A percentile compares a stretch with the other conserved stretches of the same genome.
phyloP scores from a whole-genome alignment of 768 basidiomycete species.

The Mrakia blollopis region DNA sequence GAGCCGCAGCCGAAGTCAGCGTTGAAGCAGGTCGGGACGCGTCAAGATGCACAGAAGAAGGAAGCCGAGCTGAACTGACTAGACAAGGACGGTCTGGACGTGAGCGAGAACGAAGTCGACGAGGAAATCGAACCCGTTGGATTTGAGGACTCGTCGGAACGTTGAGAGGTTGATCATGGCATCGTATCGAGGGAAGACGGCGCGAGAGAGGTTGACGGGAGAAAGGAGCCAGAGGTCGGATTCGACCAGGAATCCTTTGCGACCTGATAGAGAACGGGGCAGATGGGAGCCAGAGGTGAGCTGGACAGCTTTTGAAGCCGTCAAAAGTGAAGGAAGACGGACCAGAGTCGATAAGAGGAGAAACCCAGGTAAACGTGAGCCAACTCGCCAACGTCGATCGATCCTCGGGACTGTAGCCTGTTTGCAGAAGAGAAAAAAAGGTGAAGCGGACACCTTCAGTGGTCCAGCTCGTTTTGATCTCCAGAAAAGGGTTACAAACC shows the following conservation, averaged over 20 bases:
- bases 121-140: constrained; percentile 26
- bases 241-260: constrained; percentile 22
- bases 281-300: no score
- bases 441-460: not conserved
- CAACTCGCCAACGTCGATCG: constrained; percentile 19
- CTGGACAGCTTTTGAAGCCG: not conserved
- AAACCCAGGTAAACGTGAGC: constrained; percentile 24
- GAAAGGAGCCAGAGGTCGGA: constrained; percentile 16
- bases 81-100: constrained; percentile 12
- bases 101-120: constrained; percentile 11
- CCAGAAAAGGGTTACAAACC: not conserved
- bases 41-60: not conserved
- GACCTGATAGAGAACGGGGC: not conserved
- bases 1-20: not conserved
- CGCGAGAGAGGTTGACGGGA: constrained; percentile 2
- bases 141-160: not conserved
- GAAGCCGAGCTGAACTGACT: not conserved
- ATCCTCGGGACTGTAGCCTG: constrained; percentile 23
- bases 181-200: constrained; percentile 10
- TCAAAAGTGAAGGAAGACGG: not conserved
- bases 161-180: not conserved
- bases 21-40: not conserved
- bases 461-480: not conserved
- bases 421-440: no score
- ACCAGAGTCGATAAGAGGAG: constrained; percentile 26